Evolutionary conservation across 78 protist species (phyloP).

Genomic region (Protostelium mycophagum): DNA sequence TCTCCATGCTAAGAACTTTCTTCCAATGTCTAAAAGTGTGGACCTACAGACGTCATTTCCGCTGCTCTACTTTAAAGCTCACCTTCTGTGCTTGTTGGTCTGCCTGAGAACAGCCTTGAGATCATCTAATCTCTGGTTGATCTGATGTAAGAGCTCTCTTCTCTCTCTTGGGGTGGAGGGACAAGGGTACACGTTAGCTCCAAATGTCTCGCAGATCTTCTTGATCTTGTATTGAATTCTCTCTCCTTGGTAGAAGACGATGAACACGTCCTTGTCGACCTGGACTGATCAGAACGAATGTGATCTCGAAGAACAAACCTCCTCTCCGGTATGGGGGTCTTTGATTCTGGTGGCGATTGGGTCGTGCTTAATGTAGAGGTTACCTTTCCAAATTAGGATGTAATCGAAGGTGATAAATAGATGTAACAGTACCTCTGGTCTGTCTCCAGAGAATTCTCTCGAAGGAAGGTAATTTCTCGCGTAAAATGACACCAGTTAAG

Average conservation of each 20-base stretch:
- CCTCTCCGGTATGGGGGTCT: slow-evolving; percentile 50
- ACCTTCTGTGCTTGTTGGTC: slow-evolving; percentile 53
- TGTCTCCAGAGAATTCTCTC: slow-evolving; percentile 85
- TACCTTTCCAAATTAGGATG: no score
- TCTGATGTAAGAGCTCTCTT: slow-evolving; percentile 41
- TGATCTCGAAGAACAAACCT: background rate
- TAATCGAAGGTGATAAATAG: no score
- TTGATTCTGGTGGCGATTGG: slow-evolving; percentile 39
- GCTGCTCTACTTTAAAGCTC: background rate
- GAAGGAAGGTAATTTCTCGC: slow-evolving; percentile 37
- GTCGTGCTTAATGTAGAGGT: slow-evolving; percentile 9
- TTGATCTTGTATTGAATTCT: slow-evolving; percentile 55
- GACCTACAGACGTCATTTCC: background rate
- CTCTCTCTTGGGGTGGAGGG: slow-evolving; percentile 72
- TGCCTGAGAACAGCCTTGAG: slow-evolving; percentile 45
- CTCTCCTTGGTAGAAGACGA: slow-evolving; percentile 83
- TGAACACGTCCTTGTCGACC: slow-evolving; percentile 67
- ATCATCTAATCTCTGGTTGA: slow-evolving; percentile 45
- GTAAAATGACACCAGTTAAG: slow-evolving; percentile 67
- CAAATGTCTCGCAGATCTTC: slow-evolving; percentile 81
- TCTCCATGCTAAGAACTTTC: slow-evolving; percentile 40
- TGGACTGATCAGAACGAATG: background rate
- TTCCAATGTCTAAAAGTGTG: slow-evolving; percentile 27
- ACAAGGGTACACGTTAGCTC: slow-evolving; percentile 74
- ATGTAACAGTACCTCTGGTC: no score